phyloP scores from a whole-genome alignment of 495 filamentous ascomycete species.

The Hypoxylon lienhwacheense region DNA sequence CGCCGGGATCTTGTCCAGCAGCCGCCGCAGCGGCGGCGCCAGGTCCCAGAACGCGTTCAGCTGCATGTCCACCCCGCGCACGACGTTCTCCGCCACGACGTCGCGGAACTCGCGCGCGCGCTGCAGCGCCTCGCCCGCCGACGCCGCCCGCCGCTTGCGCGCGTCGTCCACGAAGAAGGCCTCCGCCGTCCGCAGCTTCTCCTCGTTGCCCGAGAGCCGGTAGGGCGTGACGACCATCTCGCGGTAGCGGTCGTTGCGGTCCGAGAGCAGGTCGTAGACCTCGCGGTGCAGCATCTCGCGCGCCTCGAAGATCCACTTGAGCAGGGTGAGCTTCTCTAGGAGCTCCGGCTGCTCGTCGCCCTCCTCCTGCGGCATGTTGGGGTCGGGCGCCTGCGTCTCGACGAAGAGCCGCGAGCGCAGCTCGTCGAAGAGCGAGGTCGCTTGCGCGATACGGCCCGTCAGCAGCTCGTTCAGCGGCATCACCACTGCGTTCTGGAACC shows the following conservation, averaged over 20 bases:
- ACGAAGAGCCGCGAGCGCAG: conserved; percentile 71
- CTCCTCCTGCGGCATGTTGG: conserved; percentile 86
- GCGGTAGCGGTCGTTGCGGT: conserved; percentile 83
- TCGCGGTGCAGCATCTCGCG: conserved; percentile 83
- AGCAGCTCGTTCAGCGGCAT: conserved; percentile 76
- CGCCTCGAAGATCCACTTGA: conserved; percentile 97
- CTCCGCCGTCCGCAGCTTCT: conserved; percentile 73
- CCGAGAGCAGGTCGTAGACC: conserved; percentile 77
- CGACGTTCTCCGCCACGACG: conserved; percentile 82
- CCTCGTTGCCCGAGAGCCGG: conserved; percentile 64
- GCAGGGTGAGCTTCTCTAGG: conserved; percentile 85
- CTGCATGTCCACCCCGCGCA: conserved; percentile 86
- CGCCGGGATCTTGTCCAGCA: conserved; percentile 76
- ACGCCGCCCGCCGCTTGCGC: conserved; percentile 63
- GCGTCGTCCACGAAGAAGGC: conserved; percentile 82
- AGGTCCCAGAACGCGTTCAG: conserved; percentile 97
- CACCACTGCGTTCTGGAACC: conserved; percentile 73
- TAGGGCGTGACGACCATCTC: conserved; percentile 80
- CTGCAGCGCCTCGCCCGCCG: conserved; percentile 64
- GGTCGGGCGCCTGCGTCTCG: conserved; percentile 69
- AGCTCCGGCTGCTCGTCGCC: conserved; percentile 94
- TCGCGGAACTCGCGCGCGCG: conserved; percentile 77
- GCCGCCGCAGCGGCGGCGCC: conserved; percentile 72
- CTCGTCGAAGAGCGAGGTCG: conserved; percentile 69
- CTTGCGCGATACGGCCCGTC: conserved; percentile 61